Evolutionary conservation across 257 asterid genomes (phyloP).

Genomic region (Leonotis leonurus): DNA sequence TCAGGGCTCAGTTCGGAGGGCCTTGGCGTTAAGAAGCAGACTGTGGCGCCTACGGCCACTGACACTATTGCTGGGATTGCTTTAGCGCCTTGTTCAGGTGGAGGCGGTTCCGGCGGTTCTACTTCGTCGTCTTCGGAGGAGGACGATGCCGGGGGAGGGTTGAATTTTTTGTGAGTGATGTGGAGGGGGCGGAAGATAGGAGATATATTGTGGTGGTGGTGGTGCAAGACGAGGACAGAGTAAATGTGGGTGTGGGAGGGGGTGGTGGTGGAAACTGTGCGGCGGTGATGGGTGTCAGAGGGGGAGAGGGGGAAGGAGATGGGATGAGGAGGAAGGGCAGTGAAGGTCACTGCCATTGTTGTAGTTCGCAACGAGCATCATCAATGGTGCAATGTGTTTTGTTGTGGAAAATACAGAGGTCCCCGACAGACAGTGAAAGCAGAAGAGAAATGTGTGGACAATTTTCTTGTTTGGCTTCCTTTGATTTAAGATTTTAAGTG

Average conservation of each 20-base stretch:
- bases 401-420: slow-evolving; percentile 4
- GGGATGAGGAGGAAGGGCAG: slow-evolving; percentile 38
- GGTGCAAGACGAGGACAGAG: slow-evolving; percentile 19
- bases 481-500: too few species aligned
- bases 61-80: slow-evolving; percentile 50
- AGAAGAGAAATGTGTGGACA: background rate
- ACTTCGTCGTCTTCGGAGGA: slow-evolving; percentile 11
- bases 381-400: background rate
- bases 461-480: background rate
- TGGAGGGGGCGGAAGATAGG: slow-evolving; percentile 16
- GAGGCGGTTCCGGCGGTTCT: slow-evolving; percentile 5
- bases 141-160: slow-evolving; percentile 10
- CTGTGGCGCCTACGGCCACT: slow-evolving; percentile 40
- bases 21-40: slow-evolving; percentile 52
- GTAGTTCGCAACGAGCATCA: background rate
- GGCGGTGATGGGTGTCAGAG: background rate
- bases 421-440: background rate
- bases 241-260: background rate
- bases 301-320: slow-evolving; percentile 29
- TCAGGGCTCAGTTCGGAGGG: slow-evolving; percentile 59
- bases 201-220: slow-evolving; percentile 17
- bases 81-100: slow-evolving; percentile 47
- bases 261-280: background rate
- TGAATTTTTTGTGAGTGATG: slow-evolving; percentile 3
- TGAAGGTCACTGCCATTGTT: slow-evolving; percentile 44